Evolutionary conservation across 129 eudicot species (phyloP).

Genomic region (carrot (Daucus carota)): DNA sequence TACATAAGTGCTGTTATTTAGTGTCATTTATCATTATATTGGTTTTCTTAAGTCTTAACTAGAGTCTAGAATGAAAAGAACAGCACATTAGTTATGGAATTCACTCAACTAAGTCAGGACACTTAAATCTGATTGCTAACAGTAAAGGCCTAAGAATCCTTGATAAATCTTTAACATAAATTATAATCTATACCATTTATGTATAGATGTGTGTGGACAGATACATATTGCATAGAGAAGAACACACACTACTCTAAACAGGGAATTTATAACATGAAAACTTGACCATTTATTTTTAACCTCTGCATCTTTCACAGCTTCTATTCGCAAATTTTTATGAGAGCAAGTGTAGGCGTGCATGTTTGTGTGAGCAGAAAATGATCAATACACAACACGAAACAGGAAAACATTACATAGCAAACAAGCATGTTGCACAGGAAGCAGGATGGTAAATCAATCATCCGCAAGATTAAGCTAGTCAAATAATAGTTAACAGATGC

Average conservation of each 20-base stretch:
- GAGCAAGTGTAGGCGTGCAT: neutral
- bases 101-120: neutral
- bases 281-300: neutral
- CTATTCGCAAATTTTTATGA: neutral
- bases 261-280: neutral
- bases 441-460: neutral
- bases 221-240: neutral
- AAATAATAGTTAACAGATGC: neutral
- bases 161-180: neutral
- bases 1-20: neutral
- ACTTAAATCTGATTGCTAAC: neutral
- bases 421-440: neutral
- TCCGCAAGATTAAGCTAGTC: neutral
- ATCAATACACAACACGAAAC: neutral
- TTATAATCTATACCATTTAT: neutral
- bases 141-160: neutral
- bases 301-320: neutral
- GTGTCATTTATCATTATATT: neutral
- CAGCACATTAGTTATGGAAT: neutral
- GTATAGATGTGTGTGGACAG: neutral
- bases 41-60: neutral
- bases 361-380: neutral
- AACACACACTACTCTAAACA: neutral
- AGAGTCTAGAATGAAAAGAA: neutral
- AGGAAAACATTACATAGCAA: neutral